Conservation (phyloP, 257 asterid genomes). For the Nicotiana benthamiana region DNA sequence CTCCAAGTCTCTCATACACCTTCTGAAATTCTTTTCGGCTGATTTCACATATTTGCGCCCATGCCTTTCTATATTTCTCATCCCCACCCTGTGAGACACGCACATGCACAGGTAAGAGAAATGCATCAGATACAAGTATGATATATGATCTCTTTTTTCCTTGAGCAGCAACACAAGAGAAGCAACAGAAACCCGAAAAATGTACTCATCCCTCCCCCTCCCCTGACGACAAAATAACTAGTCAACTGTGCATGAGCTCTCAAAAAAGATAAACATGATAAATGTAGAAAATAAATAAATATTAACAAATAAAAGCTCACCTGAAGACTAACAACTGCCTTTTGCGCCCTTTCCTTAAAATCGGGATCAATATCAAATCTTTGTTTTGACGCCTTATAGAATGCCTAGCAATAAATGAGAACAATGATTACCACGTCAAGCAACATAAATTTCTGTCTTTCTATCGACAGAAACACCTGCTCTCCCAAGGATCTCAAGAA, state of each 20-base stretch:
- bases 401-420: constrained; percentile 31
- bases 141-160: not conserved
- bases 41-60: constrained; percentile 80
- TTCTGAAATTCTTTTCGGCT: constrained; percentile 66
- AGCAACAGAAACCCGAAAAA: not conserved
- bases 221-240: not conserved
- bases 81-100: constrained; percentile 58
- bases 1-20: constrained; percentile 69
- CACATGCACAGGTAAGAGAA: constrained; percentile 7
- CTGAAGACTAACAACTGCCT: constrained; percentile 95
- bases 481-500: not conserved
- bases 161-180: not conserved
- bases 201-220: not conserved
- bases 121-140: not conserved
- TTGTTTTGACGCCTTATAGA: constrained; percentile 82
- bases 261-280: not conserved
- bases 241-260: not conserved
- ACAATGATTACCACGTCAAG: not conserved
- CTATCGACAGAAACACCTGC: not conserved
- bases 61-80: constrained; percentile 66
- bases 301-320: constrained; percentile 22
- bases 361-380: constrained; percentile 71
- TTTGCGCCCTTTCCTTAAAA: constrained; percentile 83
- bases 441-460: not conserved
- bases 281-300: not conserved